Conservation (phyloP, 768 basidiomycete species). For the Chalciporus piperatus region DNA sequence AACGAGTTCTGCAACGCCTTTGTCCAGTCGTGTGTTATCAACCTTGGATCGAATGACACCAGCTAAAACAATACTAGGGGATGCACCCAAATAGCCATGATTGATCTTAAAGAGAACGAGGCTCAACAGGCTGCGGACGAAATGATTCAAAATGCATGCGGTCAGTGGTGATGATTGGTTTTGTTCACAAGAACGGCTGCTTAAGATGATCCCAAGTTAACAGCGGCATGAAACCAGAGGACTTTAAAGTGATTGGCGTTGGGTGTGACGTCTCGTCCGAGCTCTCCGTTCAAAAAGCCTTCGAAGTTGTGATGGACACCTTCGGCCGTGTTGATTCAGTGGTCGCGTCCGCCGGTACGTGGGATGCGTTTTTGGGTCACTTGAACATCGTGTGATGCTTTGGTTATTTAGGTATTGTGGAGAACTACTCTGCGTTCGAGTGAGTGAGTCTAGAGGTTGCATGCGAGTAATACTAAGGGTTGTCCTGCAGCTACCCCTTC, state of each 20-base stretch:
- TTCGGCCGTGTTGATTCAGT: constrained; percentile 77
- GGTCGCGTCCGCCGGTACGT: constrained; percentile 82
- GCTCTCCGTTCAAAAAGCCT: constrained; percentile 70
- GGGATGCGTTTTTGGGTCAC: constrained; percentile 7
- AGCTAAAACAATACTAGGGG: constrained; percentile 48
- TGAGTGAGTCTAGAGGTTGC: constrained; percentile 34
- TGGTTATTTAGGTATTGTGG: constrained; percentile 62
- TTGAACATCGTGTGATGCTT: constrained; percentile 2
- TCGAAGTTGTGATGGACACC: constrained; percentile 56
- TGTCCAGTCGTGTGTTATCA: constrained; percentile 60
- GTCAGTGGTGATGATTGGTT: constrained; percentile 29
- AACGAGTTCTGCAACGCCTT: constrained; percentile 90
- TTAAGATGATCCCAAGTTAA: constrained; percentile 43
- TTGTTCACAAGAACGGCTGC: constrained; percentile 24
- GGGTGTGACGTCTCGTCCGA: constrained; percentile 90
- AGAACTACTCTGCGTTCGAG: constrained; percentile 87
- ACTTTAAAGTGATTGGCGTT: constrained; percentile 68
- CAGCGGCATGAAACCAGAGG: constrained; percentile 51
- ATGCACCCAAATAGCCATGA: constrained; percentile 72
- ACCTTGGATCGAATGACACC: neutral
- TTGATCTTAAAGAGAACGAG: constrained; percentile 77
- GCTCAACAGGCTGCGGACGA: constrained; percentile 67
- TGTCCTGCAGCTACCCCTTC: constrained; percentile 67
- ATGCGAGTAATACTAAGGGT: constrained; percentile 8
- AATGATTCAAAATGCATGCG: constrained; percentile 54